Percentiles rank a stretch among this genome's conserved stretches.
phyloP scores from a whole-genome alignment of 306 rosid genomes.

The Cicer cuneatum region DNA sequence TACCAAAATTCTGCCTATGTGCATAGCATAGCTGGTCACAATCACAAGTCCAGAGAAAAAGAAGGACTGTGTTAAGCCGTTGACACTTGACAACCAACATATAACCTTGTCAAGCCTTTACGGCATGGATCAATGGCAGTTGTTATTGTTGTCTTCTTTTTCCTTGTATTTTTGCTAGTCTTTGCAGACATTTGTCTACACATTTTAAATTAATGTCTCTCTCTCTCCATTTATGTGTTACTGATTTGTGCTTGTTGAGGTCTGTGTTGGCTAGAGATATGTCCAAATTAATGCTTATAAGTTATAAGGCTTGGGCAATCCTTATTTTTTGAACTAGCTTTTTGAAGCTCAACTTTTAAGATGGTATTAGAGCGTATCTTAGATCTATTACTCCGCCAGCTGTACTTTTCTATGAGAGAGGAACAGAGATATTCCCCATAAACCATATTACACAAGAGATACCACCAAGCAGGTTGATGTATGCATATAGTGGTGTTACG shows the following conservation, averaged over 20 bases:
- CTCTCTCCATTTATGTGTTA: neutral
- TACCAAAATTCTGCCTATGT: neutral
- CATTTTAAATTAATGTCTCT: neutral
- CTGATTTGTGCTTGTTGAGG: conserved; percentile 5
- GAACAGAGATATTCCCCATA: neutral
- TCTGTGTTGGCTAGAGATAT: neutral
- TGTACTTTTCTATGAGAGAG: neutral
- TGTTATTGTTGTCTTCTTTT: conserved; percentile 1
- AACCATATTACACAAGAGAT: conserved; percentile 5
- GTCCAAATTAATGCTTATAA: neutral
- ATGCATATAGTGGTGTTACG: neutral
- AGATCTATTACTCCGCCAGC: neutral
- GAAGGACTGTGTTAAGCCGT: neutral
- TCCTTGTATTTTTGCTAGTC: conserved; percentile 1
- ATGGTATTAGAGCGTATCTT: neutral
- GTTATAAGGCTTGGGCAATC: neutral
- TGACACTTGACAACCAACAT: neutral
- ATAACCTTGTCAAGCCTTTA: neutral
- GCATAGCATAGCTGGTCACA: neutral
- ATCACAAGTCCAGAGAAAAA: neutral
- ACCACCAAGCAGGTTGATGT: neutral
- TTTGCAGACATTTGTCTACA: neutral
- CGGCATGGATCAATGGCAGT: neutral
- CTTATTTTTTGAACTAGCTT: neutral
- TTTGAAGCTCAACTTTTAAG: neutral